Evolutionary conservation across 768 basidiomycete genomes (phyloP).

Genomic region (Termitomyces sp.): DNA sequence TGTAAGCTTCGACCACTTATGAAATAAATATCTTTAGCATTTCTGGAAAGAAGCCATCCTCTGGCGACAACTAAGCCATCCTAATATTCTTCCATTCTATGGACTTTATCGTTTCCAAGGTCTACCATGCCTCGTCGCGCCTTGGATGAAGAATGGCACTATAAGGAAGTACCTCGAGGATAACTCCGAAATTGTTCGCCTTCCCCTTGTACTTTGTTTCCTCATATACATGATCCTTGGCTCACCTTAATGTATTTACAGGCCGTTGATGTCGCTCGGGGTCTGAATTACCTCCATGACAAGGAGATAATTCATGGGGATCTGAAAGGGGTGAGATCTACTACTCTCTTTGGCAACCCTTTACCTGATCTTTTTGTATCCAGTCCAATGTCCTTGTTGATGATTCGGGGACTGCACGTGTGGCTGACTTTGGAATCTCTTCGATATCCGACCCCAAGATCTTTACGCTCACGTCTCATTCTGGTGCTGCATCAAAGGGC

Average conservation of each 20-base stretch:
- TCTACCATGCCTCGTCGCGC: constrained; percentile 7
- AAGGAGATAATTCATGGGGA: neutral
- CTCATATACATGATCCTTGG: neutral
- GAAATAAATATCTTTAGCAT: neutral
- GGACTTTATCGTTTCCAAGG: constrained; percentile 3
- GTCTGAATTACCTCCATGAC: neutral
- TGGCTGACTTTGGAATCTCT: neutral
- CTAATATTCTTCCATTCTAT: constrained; percentile 12
- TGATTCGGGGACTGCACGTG: neutral
- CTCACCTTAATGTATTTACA: neutral
- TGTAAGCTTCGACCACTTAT: neutral
- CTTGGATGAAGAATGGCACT: constrained; percentile 10
- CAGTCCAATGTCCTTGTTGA: neutral
- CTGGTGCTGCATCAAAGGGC: neutral
- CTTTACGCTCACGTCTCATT: neutral
- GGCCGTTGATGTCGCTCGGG: neutral
- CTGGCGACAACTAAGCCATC: neutral
- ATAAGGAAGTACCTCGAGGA: neutral
- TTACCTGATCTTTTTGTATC: neutral
- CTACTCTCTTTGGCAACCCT: too few species aligned
- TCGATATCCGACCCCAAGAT: neutral
- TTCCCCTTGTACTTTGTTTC: neutral
- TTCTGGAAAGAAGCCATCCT: neutral
- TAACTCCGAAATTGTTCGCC: neutral
- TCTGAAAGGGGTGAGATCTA: neutral